Conservation (phyloP, 768 basidiomycete species). For the Pleurotus citrinopileatus region DNA sequence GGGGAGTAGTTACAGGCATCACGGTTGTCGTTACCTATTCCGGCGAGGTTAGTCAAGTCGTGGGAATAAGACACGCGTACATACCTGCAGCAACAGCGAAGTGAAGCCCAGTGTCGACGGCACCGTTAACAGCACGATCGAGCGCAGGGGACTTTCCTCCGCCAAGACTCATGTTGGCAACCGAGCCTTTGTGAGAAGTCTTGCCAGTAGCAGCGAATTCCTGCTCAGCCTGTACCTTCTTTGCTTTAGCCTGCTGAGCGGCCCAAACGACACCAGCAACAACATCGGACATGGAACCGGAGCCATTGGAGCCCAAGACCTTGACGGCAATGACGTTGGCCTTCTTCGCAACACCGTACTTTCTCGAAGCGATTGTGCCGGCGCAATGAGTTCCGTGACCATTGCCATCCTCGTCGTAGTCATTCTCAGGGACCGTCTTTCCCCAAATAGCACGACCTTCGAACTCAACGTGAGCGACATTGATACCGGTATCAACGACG, state of each 20-base stretch:
- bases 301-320: slow-evolving; percentile 92
- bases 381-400: slow-evolving; percentile 96
- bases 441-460: slow-evolving; percentile 92
- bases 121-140: slow-evolving; percentile 81
- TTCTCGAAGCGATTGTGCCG: slow-evolving; percentile 90
- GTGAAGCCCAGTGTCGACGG: slow-evolving; percentile 83
- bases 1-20: slow-evolving; percentile 95
- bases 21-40: slow-evolving; percentile 73
- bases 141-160: slow-evolving; percentile 88
- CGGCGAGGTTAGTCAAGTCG: slow-evolving; percentile 4
- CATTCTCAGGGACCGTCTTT: slow-evolving; percentile 82
- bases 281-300: slow-evolving; percentile 94
- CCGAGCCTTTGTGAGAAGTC: slow-evolving; percentile 89
- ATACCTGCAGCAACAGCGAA: slow-evolving; percentile 95
- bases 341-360: slow-evolving; percentile 95
- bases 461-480: slow-evolving; percentile 81
- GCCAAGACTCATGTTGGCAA: slow-evolving; percentile 97
- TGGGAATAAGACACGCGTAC: slow-evolving; percentile 20
- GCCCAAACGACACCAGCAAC: slow-evolving; percentile 87
- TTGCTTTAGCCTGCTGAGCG: slow-evolving; percentile 45
- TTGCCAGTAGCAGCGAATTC: slow-evolving; percentile 73
- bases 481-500: slow-evolving; percentile 88
- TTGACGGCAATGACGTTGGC: slow-evolving; percentile 90
- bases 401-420: slow-evolving; percentile 87
- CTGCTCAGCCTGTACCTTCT: slow-evolving; percentile 56